A percentile compares a stretch with the other conserved stretches of the same genome.
phyloP scores from a whole-genome alignment of 2,329 filamentous ascomycete species.

The Pleurostoma richardsiae region DNA sequence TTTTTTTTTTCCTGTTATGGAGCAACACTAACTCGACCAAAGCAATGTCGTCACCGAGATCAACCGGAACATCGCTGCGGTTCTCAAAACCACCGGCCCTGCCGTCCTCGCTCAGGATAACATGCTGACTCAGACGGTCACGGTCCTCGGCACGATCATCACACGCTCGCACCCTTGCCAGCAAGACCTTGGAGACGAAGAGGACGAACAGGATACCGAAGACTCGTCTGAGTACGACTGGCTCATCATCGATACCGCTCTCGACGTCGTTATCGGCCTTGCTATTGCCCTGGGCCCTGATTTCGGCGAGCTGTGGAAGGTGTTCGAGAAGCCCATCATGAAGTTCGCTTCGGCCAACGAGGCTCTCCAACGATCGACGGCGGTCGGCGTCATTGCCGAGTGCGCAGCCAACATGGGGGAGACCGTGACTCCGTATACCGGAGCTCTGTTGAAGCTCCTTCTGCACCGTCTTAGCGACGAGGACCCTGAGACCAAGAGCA shows the following conservation, averaged over 20 bases:
- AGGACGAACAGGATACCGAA: slow-evolving; percentile 68
- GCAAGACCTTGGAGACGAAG: slow-evolving; percentile 78
- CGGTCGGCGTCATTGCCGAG: slow-evolving; percentile 89
- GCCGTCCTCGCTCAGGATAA: slow-evolving; percentile 72
- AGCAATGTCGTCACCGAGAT: slow-evolving; percentile 90
- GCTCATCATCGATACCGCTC: slow-evolving; percentile 89
- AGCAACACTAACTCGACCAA: slow-evolving; percentile 20
- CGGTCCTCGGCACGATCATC: slow-evolving; percentile 72
- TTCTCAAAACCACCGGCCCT: slow-evolving; percentile 86
- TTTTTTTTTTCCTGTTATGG: not conserved
- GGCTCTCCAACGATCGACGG: slow-evolving; percentile 79
- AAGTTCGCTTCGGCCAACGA: slow-evolving; percentile 85
- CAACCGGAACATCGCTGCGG: slow-evolving; percentile 87
- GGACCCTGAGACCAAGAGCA: slow-evolving; percentile 88
- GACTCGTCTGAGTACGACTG: slow-evolving; percentile 96
- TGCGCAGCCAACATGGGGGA: slow-evolving; percentile 79
- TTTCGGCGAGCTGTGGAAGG: slow-evolving; percentile 88
- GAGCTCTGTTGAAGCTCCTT: slow-evolving; percentile 70
- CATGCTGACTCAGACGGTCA: slow-evolving; percentile 70
- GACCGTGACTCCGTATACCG: slow-evolving; percentile 77
- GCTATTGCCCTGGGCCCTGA: slow-evolving; percentile 74
- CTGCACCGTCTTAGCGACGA: slow-evolving; percentile 85
- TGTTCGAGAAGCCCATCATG: slow-evolving; percentile 88
- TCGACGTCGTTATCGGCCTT: slow-evolving; percentile 84
- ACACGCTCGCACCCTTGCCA: slow-evolving; percentile 91